These are phyloP conservation scores for Barnettozyma californica DNA, from an alignment of 805 yeast species.

Conservation along the genomic window DNA sequence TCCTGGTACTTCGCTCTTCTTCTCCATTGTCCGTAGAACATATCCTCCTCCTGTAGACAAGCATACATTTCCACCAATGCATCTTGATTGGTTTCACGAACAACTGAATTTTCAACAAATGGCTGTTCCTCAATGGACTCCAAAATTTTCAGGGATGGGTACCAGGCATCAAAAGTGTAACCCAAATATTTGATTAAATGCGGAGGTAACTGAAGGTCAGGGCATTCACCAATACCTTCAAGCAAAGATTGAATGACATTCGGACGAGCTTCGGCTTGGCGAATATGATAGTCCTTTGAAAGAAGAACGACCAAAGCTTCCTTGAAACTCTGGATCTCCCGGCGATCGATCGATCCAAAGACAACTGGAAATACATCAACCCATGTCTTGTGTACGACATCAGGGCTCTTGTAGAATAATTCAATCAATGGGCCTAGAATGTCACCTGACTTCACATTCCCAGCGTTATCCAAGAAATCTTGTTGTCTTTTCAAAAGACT, in stretches of 20 bases:
- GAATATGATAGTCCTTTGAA: slow-evolving; percentile 87
- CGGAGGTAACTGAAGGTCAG: slow-evolving; percentile 81
- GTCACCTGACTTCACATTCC: slow-evolving; percentile 47
- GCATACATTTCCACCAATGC: slow-evolving; percentile 88
- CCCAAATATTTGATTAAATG: slow-evolving; percentile 88
- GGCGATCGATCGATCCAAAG: slow-evolving; percentile 64
- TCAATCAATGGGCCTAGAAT: slow-evolving; percentile 70
- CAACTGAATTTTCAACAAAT: slow-evolving; percentile 61
- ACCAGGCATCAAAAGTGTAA: slow-evolving; percentile 85
- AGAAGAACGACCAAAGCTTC: slow-evolving; percentile 71
- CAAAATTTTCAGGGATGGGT: slow-evolving; percentile 76
- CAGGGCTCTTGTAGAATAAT: slow-evolving; percentile 75
- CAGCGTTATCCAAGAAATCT: slow-evolving; percentile 23
- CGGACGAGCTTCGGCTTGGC: slow-evolving; percentile 81
- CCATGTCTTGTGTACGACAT: slow-evolving; percentile 82
- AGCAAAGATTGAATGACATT: slow-evolving; percentile 82
- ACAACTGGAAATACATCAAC: slow-evolving; percentile 75
- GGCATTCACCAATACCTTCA: slow-evolving; percentile 75
- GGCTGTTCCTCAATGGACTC: slow-evolving; percentile 64
- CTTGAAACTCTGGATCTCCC: slow-evolving; percentile 82
- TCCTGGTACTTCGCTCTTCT: slow-evolving; percentile 91
- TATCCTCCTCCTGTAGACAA: slow-evolving; percentile 85
- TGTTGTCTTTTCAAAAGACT: slow-evolving; percentile 31
- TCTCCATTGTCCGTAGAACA: slow-evolving; percentile 98
- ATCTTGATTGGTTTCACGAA: slow-evolving; percentile 81